Evolutionary conservation across 345 rosid genomes (phyloP), one percentile per base, ranked within the genome.

Genomic region (Gynandropsis gynandra): DNA sequence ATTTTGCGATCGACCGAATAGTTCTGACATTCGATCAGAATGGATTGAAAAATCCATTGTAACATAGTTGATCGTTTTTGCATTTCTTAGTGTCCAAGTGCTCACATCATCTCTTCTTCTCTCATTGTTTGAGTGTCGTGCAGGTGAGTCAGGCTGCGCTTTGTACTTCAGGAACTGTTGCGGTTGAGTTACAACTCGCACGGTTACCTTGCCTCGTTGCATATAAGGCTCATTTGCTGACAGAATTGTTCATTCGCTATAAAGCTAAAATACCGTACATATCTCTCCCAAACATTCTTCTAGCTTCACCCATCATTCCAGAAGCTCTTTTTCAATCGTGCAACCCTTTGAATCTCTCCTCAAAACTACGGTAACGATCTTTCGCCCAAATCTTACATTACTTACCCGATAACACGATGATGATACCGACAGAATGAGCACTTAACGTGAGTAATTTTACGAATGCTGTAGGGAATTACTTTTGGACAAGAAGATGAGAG

Each of bases 91-190:
- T n/a, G n/a, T n/a, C n/a, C n/a, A n/a, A n/a, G n/a, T n/a, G n/a
- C n/a, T n/a, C n/a, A n/a, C n/a, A n/a, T n/a, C n/a, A n/a, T n/a
- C 32, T 41, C 40, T 40, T 43, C 43, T 40, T 8, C 41, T 48
- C 58, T 47, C 35, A 66, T 49, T 54, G 19, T 47, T 3, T 7
- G 47, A 16, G 12, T 42, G 24, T 54, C 38, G 35, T 65, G 71
- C 89, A 90, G 98, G 95, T 77, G 42, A 87, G 98, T 53, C 65
- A 31, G 58, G 81, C 74, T 60, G 98, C 98, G 10, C 64, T 90
- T 50, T 90, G 98, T 65, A 87, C 96, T 54, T 90, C 96, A n/a
- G 98, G 96, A 71, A 84, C 98, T n/a, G 98, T 77, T 54, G 95
- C 95, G 18, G 58, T 90, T 60, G 95, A 90, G 72, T 56, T 90